A percentile compares a stretch with the other conserved stretches of the same genome.
phyloP scores from a whole-genome alignment of 1,139 yeast species.

The Suhomyces coccinellae region DNA sequence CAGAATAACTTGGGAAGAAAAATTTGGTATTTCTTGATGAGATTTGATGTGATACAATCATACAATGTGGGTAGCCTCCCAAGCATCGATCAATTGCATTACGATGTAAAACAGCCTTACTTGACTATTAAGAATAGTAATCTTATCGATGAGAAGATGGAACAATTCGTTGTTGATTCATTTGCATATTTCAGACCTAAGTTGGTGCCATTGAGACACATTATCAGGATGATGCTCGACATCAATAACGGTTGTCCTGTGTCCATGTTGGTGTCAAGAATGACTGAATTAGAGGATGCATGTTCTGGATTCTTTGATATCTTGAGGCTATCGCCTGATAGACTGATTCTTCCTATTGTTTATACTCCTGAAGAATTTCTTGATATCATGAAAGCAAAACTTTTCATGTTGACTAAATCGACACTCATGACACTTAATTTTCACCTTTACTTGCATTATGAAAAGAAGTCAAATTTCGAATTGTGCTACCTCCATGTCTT shows the following conservation, averaged over 20 bases:
- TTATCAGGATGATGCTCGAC: conserved; percentile 18
- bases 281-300: conserved; percentile 22
- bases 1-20: conserved; percentile 48
- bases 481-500: conserved; percentile 32
- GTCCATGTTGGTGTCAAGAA: conserved; percentile 22
- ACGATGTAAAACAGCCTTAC: conserved; percentile 22
- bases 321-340: conserved; percentile 1
- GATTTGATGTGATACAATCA: conserved; percentile 23
- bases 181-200: conserved; percentile 10
- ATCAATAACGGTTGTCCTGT: conserved; percentile 26
- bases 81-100: conserved; percentile 12
- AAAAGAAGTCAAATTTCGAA: conserved; percentile 21
- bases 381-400: conserved; percentile 11
- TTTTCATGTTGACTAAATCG: conserved; percentile 18
- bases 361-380: conserved; percentile 7
- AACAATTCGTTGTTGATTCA: conserved; percentile 10
- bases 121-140: conserved; percentile 11
- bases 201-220: conserved; percentile 11
- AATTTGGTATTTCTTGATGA: conserved; percentile 51
- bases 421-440: conserved; percentile 21
- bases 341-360: conserved; percentile 8
- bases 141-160: conserved; percentile 1
- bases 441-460: conserved; percentile 30
- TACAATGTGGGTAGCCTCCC: conserved; percentile 43
- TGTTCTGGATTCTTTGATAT: conserved; percentile 2